Evolutionary conservation across 2,329 filamentous ascomycete species (phyloP), one percentile per base, ranked within the genome.

Genomic region (Macrophomina tecta): DNA sequence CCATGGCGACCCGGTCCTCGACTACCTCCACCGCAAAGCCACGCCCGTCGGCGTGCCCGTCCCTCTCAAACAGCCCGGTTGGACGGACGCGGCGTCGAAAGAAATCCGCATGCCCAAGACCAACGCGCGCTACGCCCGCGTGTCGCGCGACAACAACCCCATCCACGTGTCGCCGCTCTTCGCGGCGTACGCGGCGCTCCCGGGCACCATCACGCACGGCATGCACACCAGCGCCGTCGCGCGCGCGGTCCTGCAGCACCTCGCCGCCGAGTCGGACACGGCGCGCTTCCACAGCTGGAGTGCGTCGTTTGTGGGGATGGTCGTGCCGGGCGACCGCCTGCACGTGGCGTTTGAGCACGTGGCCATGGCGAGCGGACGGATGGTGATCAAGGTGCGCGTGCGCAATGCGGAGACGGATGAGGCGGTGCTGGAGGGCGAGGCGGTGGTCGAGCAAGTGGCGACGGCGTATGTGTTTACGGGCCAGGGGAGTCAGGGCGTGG

Each of bases 391-490:
- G 38, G 70, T 81, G 16, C 68, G 74, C 42, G 78, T 73, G 1
- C 65, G 65, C 12, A 79, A 79, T 58, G 30, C 8, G 2, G 67
- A 70, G 38, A 75, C 69, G 4, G 73, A 69, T 14, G 74, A 77
- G 18, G 75, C 72, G 56, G 78, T 80, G 11, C 64, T 80, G 1
- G 63, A 67, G 16, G 77, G 70, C 1, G 72, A 74, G 52, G 73
- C 72, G 18, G 71, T 73, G 58, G 69, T 77, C 49, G 76, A 76
- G 61, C 77, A 75, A 42, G 69, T 69, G 3, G 65, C 65, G 2
- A 79, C 79, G 3, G 75, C 78, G 1, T 78, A 77, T 56, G 51
- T 81, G 12, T 82, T 82, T 65, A 80, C 77, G 7, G 80, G 80
- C 1, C 80, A 82, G 66, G 80, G 80, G 5, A 77, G 74, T 45